Conservation (phyloP, 495 filamentous ascomycete genomes). For the Xylaria longipes region DNA sequence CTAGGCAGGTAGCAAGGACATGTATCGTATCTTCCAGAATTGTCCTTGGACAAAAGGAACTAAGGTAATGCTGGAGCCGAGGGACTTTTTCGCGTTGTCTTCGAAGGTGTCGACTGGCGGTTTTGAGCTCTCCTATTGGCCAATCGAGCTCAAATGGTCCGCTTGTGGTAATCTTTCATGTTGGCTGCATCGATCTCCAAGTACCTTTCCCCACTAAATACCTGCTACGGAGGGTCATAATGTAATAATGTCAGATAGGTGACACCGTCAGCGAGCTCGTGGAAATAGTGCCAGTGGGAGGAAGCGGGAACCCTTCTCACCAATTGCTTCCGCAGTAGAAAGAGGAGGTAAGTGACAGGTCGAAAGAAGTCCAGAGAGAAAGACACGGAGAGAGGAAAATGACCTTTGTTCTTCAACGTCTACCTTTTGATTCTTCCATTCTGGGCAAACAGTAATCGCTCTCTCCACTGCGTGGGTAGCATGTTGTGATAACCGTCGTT, state of each 20-base stretch:
- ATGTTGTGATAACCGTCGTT: not conserved
- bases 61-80: slow-evolving; percentile 21
- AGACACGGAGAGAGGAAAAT: not conserved
- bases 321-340: not conserved
- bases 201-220: slow-evolving; percentile 27
- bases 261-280: not conserved
- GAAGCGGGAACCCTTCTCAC: not conserved
- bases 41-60: not conserved
- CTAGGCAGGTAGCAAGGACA: slow-evolving; percentile 5
- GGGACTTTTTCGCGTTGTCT: slow-evolving; percentile 22
- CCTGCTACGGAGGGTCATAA: slow-evolving; percentile 10
- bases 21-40: slow-evolving; percentile 6
- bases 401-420: not conserved
- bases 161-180: slow-evolving; percentile 27
- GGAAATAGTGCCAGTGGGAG: not conserved
- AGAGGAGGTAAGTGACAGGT: not conserved
- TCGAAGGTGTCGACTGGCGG: not conserved
- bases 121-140: slow-evolving; percentile 18
- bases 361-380: not conserved
- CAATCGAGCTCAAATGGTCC: slow-evolving; percentile 25
- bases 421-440: not conserved
- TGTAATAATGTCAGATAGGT: not conserved
- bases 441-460: not conserved
- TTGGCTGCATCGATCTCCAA: slow-evolving; percentile 22
- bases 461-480: not conserved